Conservation (phyloP, 2,329 filamentous ascomycete genomes). For the Beauveria rudraprayagi region DNA sequence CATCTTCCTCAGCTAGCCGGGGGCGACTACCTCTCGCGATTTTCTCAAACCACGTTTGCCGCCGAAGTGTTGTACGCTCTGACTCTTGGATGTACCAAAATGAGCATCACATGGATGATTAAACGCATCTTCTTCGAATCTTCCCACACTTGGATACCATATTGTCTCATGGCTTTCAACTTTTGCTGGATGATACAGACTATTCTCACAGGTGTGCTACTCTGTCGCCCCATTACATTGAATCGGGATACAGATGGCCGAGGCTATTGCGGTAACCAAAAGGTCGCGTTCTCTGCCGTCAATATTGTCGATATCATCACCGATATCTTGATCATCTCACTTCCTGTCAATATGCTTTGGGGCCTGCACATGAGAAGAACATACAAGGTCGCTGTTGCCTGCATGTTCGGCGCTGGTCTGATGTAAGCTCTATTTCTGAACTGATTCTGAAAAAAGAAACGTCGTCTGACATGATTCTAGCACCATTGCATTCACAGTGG, state of each 20-base stretch:
- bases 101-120: constrained; percentile 17
- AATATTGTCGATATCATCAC: constrained; percentile 16
- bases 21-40: background rate
- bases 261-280: constrained; percentile 14
- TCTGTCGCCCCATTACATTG: constrained; percentile 14
- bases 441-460: too few species aligned
- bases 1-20: constrained; percentile 11
- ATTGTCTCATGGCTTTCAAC: constrained; percentile 12
- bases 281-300: constrained; percentile 13
- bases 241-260: constrained; percentile 13
- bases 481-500: constrained; percentile 13
- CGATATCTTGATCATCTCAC: constrained; percentile 14
- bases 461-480: background rate
- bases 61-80: constrained; percentile 16
- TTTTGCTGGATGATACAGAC: constrained; percentile 17
- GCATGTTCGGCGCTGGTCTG: constrained; percentile 15
- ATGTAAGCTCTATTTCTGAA: constrained; percentile 8
- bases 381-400: constrained; percentile 15
- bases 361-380: constrained; percentile 12
- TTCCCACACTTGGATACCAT: constrained; percentile 12
- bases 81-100: constrained; percentile 15
- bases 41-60: constrained; percentile 14
- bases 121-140: constrained; percentile 17
- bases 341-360: constrained; percentile 14
- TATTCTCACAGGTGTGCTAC: constrained; percentile 14